Evolutionary conservation across 129 eudicot genomes (phyloP).

Genomic region (Centrapalus pauciflorus): DNA sequence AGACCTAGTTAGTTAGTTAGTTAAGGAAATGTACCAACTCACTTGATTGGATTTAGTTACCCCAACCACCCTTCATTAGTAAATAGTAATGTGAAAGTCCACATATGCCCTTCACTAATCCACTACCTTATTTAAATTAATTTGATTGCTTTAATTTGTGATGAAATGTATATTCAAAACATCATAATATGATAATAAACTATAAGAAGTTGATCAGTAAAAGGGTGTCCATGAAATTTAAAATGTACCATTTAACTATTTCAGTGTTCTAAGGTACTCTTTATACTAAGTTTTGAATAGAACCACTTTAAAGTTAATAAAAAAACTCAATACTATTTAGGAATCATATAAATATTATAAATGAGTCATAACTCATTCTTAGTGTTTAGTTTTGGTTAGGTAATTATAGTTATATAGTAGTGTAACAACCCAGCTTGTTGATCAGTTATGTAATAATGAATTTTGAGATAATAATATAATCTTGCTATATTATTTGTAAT

Average conservation of each 20-base stretch:
- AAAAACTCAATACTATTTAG: too few relatives aligned
- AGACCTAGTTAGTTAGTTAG: constrained; percentile 21
- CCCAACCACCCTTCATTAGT: constrained; percentile 16
- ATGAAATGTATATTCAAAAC: background rate
- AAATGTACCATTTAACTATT: too few relatives aligned
- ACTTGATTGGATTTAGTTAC: constrained; percentile 21
- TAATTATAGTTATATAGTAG: too few relatives aligned
- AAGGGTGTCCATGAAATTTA: background rate
- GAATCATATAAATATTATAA: background rate
- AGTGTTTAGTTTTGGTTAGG: background rate
- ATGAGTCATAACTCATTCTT: background rate
- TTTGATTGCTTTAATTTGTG: background rate
- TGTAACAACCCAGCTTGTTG: too few relatives aligned
- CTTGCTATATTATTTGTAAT: too few relatives aligned
- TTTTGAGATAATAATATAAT: too few relatives aligned
- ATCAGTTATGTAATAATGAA: too few relatives aligned
- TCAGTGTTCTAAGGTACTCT: background rate
- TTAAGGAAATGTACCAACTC: constrained; percentile 13
- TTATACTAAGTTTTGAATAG: too few relatives aligned
- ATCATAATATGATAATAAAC: background rate
- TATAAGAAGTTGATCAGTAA: background rate
- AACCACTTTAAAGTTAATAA: too few relatives aligned
- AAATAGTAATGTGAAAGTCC: background rate
- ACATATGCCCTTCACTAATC: background rate
- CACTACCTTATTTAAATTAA: background rate